Percentiles rank a stretch among this genome's conserved stretches.
These are phyloP conservation scores for Aspergillus intermedius DNA, from an alignment of 2,329 filamentous ascomycete species.

Conservation along the genomic window DNA sequence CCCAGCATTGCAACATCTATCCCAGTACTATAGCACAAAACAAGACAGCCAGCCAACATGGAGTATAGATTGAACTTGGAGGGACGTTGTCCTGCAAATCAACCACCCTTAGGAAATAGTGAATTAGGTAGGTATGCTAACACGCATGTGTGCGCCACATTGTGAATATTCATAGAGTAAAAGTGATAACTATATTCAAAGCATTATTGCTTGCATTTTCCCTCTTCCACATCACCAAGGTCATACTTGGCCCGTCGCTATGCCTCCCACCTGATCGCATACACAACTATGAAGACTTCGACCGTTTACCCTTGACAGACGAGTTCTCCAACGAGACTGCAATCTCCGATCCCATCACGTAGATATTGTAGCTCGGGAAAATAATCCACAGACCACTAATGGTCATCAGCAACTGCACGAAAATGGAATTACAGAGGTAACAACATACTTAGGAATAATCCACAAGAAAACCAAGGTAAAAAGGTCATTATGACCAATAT, in stretches of 20 bases:
- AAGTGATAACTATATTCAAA: neutral
- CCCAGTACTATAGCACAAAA: too few relatives aligned
- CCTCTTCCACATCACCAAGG: too few relatives aligned
- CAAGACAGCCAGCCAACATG: too few relatives aligned
- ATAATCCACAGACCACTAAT: constrained; percentile 58
- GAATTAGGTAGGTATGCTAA: too few relatives aligned
- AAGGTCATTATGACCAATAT: constrained; percentile 57
- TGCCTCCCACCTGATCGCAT: neutral
- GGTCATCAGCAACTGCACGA: constrained; percentile 10
- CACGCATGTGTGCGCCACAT: too few relatives aligned
- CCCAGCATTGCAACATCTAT: too few relatives aligned
- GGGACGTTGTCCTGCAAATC: too few relatives aligned
- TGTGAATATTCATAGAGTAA: too few relatives aligned
- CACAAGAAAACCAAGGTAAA: constrained; percentile 52
- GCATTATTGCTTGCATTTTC: neutral
- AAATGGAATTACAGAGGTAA: constrained; percentile 5
- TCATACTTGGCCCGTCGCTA: too few relatives aligned
- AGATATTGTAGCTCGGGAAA: constrained; percentile 57
- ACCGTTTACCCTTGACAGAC: constrained; percentile 13
- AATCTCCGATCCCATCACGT: constrained; percentile 56
- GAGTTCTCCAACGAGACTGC: constrained; percentile 48
- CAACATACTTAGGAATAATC: constrained; percentile 61
- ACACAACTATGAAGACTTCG: constrained; percentile 22
- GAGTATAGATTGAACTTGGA: too few relatives aligned
- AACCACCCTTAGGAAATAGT: too few relatives aligned